Conservation (phyloP, 192 early-diverging fungal species). For the Coemansia biformis region DNA sequence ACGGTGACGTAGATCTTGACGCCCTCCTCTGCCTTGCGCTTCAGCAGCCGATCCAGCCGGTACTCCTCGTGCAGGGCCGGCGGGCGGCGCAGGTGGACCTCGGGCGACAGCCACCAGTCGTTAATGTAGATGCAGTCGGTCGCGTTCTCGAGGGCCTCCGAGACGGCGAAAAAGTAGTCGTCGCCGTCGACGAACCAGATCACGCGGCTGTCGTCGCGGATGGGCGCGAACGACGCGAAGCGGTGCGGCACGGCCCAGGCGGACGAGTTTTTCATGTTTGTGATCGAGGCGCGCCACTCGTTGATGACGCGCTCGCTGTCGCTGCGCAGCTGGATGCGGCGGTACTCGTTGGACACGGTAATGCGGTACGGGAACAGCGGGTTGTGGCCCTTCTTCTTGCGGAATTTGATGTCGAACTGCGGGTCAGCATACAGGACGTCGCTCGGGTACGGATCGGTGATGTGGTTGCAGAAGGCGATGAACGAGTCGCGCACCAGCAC, state of each 20-base stretch:
- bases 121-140: conserved; percentile 65
- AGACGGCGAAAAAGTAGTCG: conserved; percentile 69
- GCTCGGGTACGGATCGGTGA: conserved; percentile 47
- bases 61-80: conserved; percentile 68
- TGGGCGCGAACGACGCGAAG: conserved; percentile 69
- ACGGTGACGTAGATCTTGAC: conserved; percentile 78
- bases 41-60: conserved; percentile 70
- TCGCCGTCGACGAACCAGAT: conserved; percentile 72
- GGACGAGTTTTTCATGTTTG: conserved; percentile 53
- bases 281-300: conserved; percentile 64
- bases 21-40: conserved; percentile 76
- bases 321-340: conserved; percentile 65
- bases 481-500: conserved; percentile 69
- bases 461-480: conserved; percentile 50
- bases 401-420: conserved; percentile 46
- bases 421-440: conserved; percentile 52
- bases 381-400: conserved; percentile 50
- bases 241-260: conserved; percentile 64
- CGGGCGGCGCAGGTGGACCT: conserved; percentile 76
- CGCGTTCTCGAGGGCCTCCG: conserved; percentile 66
- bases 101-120: conserved; percentile 89
- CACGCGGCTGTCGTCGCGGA: conserved; percentile 58
- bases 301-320: conserved; percentile 59
- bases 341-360: conserved; percentile 53
- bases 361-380: conserved; percentile 59